Evolutionary conservation across 2,329 filamentous ascomycete genomes (phyloP).

Genomic region (Pyricularia sp.): DNA sequence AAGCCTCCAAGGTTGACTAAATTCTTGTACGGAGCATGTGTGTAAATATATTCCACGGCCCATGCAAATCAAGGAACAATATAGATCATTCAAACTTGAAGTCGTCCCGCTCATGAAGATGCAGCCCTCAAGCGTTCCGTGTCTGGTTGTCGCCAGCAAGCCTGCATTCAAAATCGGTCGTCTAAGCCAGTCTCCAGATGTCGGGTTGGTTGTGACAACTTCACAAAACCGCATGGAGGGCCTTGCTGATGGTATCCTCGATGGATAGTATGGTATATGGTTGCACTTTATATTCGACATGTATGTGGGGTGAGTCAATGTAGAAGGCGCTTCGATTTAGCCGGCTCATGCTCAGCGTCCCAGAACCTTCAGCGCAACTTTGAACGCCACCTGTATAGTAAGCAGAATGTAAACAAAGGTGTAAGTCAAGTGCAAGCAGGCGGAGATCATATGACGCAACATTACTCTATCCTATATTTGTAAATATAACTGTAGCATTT

Average conservation of each 20-base stretch:
- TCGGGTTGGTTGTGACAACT: too few species aligned
- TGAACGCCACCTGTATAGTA: neutral
- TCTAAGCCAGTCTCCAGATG: neutral
- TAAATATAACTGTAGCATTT: neutral
- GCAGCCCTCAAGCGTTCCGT: neutral
- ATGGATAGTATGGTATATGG: neutral
- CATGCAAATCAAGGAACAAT: neutral
- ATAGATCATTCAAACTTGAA: neutral
- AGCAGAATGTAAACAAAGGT: neutral
- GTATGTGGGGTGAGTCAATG: too few species aligned
- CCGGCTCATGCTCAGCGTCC: neutral
- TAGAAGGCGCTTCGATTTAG: neutral
- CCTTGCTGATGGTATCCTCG: too few species aligned
- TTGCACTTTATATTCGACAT: too few species aligned
- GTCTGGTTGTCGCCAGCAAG: neutral
- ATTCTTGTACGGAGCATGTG: too few species aligned
- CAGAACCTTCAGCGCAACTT: neutral
- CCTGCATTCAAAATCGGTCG: neutral
- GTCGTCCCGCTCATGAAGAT: neutral
- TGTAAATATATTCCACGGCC: neutral
- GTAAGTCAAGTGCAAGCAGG: neutral
- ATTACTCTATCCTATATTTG: neutral
- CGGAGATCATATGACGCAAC: neutral
- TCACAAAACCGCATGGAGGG: too few species aligned
- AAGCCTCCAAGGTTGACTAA: neutral